Evolutionary conservation across 805 yeast species (phyloP), one percentile per base, ranked within the genome.

Genomic region (Maudiozyma serrabonitensis): DNA sequence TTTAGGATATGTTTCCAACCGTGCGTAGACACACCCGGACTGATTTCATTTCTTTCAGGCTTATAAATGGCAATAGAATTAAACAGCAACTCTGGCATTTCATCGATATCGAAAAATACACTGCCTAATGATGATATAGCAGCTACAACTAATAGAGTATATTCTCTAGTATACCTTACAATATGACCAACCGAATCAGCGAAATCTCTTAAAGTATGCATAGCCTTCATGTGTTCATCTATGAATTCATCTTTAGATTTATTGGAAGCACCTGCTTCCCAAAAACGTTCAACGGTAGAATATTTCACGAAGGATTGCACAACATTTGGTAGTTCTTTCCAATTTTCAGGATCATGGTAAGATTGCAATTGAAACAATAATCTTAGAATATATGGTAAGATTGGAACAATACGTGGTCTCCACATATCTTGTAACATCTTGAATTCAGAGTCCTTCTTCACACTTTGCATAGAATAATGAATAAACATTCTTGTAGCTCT

Each of bases 171-270:
- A 62, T 95, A 93, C 59, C 99, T 75, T 15, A 93, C 83, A 60
- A 88, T 87, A 66, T 93, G 97, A 16, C 99, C 99, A 13, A 93
- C 95, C 13, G 95, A 85, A 64, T 95, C 98, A 0, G 99, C 98
- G 73, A 93, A 93, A 68, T 93, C 99, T 56, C 98, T 77, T 50
- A 93, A 70, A 0, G 99, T 90, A 54, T 85, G 84, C 73, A 93
- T 87, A 0, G 99, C 98, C 62, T 85, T 88, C 50, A 87, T 95
- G 59, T 82, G 89, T 62, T 93, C 98, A 62, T 87, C 95, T 54
- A 93, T 83, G 57, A 93, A 95, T 34, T 93, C 89, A 63, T 93
- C 98, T 59, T 87, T 84, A 2, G 95, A 82, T 67, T 93, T 95
- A 50, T 87, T 85, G 1, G 96, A 87, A 21, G 95, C 95, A 16